Conservation (phyloP, 2,329 filamentous ascomycete genomes). For the Tolypocladium paradoxum region DNA sequence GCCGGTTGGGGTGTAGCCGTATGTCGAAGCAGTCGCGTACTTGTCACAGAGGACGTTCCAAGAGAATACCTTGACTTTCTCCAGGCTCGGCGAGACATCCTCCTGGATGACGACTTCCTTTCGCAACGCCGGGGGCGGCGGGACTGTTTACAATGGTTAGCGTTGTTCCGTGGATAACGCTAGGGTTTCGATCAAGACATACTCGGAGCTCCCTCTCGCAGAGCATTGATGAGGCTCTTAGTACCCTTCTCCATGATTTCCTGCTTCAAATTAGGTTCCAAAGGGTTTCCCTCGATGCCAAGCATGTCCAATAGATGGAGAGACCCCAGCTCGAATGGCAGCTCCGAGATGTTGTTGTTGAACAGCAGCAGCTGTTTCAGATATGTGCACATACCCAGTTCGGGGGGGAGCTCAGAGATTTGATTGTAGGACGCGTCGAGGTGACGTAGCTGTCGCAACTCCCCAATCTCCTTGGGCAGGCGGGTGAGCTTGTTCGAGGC, state of each 20-base stretch:
- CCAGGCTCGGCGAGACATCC: constrained; percentile 45
- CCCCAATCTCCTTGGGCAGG: constrained; percentile 72
- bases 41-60: constrained; percentile 96
- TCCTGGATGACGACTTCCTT: constrained; percentile 69
- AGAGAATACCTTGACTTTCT: constrained; percentile 76
- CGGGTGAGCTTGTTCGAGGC: constrained; percentile 81
- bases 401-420: constrained; percentile 68
- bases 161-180: not conserved
- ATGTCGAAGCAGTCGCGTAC: constrained; percentile 73
- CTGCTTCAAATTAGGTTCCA: constrained; percentile 65
- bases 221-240: constrained; percentile 67
- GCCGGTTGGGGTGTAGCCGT: constrained; percentile 79
- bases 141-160: constrained; percentile 40
- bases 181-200: constrained; percentile 25
- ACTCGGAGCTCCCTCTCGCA: constrained; percentile 81
- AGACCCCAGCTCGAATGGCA: constrained; percentile 82
- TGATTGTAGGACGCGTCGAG: constrained; percentile 87
- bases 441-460: constrained; percentile 68
- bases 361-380: constrained; percentile 78
- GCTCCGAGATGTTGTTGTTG: constrained; percentile 73
- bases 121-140: constrained; percentile 64
- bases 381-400: constrained; percentile 95
- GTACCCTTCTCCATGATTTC: constrained; percentile 83
- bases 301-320: constrained; percentile 81
- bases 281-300: constrained; percentile 83